Conservation (phyloP, 371 early-diverging fungal genomes). For the Actinomortierella wolfii region DNA sequence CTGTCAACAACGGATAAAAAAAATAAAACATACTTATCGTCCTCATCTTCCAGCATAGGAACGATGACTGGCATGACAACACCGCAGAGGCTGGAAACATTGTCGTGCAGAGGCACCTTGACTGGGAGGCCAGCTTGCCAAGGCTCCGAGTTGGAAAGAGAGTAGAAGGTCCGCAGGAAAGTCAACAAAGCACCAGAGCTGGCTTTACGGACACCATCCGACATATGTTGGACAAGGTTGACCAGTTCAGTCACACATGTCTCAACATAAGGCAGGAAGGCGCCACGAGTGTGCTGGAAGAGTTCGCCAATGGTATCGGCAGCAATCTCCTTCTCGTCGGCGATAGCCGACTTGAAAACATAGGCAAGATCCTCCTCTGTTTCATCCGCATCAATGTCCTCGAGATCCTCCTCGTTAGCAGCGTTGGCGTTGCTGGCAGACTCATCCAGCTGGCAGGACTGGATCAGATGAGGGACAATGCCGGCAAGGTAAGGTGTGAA, state of each 20-base stretch:
- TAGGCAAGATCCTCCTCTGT: slow-evolving; percentile 64
- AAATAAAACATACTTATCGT: slow-evolving; percentile 60
- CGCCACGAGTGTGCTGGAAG: slow-evolving; percentile 73
- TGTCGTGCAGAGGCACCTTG: slow-evolving; percentile 70
- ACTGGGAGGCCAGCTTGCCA: slow-evolving; percentile 81
- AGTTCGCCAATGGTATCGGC: slow-evolving; percentile 86
- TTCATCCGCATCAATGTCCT: slow-evolving; percentile 53
- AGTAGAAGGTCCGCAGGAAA: slow-evolving; percentile 78
- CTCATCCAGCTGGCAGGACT: slow-evolving; percentile 79
- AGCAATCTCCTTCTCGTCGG: slow-evolving; percentile 92
- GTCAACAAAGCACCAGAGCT: slow-evolving; percentile 71
- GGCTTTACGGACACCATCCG: slow-evolving; percentile 85
- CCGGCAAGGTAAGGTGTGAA: slow-evolving; percentile 77
- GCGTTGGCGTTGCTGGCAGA: slow-evolving; percentile 49
- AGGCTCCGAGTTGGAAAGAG: slow-evolving; percentile 63
- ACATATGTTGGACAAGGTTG: slow-evolving; percentile 68
- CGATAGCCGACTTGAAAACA: slow-evolving; percentile 80
- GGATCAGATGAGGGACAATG: slow-evolving; percentile 77
- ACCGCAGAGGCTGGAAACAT: slow-evolving; percentile 71
- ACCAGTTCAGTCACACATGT: slow-evolving; percentile 66
- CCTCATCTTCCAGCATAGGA: slow-evolving; percentile 79
- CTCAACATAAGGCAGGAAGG: slow-evolving; percentile 88
- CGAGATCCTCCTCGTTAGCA: slow-evolving; percentile 48
- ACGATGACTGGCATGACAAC: slow-evolving; percentile 74
- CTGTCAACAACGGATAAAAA: not conserved